These are phyloP conservation scores for Tricholoma matsutake DNA, from an alignment of 768 basidiomycete genomes.

Conservation along the genomic window DNA sequence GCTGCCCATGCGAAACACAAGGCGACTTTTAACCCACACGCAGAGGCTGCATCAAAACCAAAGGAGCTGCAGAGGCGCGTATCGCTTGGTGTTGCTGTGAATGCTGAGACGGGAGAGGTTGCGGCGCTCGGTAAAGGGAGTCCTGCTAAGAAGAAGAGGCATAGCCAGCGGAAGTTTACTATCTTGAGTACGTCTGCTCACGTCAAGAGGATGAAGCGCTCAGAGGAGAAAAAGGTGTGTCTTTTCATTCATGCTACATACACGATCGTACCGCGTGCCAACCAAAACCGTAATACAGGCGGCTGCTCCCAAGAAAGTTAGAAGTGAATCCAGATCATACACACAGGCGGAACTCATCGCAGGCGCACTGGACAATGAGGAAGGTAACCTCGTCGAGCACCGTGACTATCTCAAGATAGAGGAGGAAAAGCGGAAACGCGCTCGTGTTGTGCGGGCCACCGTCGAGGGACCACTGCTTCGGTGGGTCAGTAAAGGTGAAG, in stretches of 20 bases:
- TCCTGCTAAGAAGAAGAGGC: slow-evolving; percentile 34
- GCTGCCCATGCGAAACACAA: slow-evolving; percentile 65
- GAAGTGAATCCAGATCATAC: slow-evolving; percentile 45
- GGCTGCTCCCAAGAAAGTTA: slow-evolving; percentile 60
- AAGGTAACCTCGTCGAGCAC: slow-evolving; percentile 78
- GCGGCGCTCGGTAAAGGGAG: slow-evolving; percentile 29
- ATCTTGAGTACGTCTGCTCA: slow-evolving; percentile 70
- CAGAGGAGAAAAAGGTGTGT: slow-evolving; percentile 58
- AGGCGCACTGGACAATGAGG: slow-evolving; percentile 82
- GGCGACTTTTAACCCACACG: slow-evolving; percentile 64
- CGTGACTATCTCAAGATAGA: slow-evolving; percentile 75
- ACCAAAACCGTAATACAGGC: slow-evolving; percentile 34
- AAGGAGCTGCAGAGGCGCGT: slow-evolving; percentile 46
- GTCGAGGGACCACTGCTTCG: slow-evolving; percentile 67
- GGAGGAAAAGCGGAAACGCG: slow-evolving; percentile 77
- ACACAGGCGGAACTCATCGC: slow-evolving; percentile 87
- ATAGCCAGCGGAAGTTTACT: slow-evolving; percentile 67
- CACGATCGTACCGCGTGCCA: neutral
- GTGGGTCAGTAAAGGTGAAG: slow-evolving; percentile 68
- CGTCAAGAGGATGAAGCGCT: slow-evolving; percentile 59
- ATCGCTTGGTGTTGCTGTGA: slow-evolving; percentile 50
- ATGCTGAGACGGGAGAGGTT: slow-evolving; percentile 62
- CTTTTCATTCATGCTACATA: neutral
- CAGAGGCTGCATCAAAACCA: slow-evolving; percentile 20
- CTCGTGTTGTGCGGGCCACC: slow-evolving; percentile 55